Evolutionary conservation across 345 rosid genomes (phyloP).

Genomic region (Eucalyptus virginea): DNA sequence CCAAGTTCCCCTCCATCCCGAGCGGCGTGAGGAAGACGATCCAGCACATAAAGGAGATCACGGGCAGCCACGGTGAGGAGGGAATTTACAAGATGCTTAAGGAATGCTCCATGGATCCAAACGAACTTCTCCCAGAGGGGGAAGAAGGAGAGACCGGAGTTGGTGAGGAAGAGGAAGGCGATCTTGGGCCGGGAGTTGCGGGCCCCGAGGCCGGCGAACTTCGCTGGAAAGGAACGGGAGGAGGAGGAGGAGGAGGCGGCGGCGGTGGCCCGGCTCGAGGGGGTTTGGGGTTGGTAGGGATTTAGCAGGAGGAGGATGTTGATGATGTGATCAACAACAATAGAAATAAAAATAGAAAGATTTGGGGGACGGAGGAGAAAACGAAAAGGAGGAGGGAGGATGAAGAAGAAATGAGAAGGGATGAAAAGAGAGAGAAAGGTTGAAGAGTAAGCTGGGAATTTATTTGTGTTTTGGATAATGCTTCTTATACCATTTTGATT

Average conservation of each 20-base stretch:
- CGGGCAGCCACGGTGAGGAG: constrained; percentile 67
- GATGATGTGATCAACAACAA: no score
- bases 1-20: constrained; percentile 63
- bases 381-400: no score
- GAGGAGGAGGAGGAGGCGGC: not conserved
- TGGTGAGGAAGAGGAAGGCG: constrained; percentile 8
- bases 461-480: no score
- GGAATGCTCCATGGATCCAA: constrained; percentile 90
- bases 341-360: no score
- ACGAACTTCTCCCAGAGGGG: constrained; percentile 11
- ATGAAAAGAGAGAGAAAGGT: no score
- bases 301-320: no score
- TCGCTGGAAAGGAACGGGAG: not conserved
- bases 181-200: constrained; percentile 45
- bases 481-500: no score
- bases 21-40: constrained; percentile 48
- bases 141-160: no score
- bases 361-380: no score
- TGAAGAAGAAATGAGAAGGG: no score
- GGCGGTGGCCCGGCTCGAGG: not conserved
- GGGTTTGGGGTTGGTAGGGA: not conserved
- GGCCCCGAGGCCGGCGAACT: constrained; percentile 18
- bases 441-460: no score
- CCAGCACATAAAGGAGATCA: constrained; percentile 71
- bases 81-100: constrained; percentile 87